A percentile compares a stretch with the other conserved stretches of the same genome.
phyloP scores from a whole-genome alignment of 1,139 yeast species.

The Ashbya aceris region DNA sequence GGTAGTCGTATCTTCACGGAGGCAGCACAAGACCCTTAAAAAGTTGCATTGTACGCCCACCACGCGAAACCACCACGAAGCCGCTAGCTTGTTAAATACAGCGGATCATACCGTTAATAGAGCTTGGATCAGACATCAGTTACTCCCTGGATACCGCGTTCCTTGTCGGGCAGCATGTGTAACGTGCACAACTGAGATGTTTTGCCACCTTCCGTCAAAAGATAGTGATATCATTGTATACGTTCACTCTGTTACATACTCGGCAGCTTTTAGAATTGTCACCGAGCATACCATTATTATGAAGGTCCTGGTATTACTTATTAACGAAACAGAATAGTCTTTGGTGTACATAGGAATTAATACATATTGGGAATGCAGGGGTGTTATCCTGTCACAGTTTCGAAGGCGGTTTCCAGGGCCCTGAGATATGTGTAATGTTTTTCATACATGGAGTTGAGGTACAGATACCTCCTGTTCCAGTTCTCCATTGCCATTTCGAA shows the following conservation, averaged over 20 bases:
- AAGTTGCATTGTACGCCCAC: no score
- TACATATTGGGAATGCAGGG: no score
- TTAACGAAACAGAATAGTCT: no score
- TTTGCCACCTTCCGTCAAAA: constrained; percentile 4
- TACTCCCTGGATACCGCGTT: no score
- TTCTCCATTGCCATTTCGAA: constrained; percentile 31
- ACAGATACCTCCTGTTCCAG: constrained; percentile 34
- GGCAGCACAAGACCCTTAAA: no score
- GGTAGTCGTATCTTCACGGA: no score
- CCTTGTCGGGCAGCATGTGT: no score
- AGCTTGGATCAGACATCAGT: constrained; percentile 37
- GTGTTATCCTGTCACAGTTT: no score
- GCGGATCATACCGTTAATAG: constrained; percentile 37
- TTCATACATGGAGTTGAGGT: constrained; percentile 29
- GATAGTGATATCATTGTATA: background rate
- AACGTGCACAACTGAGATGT: background rate
- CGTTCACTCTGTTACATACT: background rate
- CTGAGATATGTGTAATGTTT: constrained; percentile 28
- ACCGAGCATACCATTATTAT: no score
- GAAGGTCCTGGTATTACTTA: no score
- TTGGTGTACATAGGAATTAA: no score
- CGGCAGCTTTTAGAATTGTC: no score
- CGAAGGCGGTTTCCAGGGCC: constrained; percentile 16
- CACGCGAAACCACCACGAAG: background rate
- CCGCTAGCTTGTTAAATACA: background rate